Percentiles rank a stretch among this genome's conserved stretches.
phyloP scores from a whole-genome alignment of 2,329 filamentous ascomycete species.

The Sordariomycetes sp. region DNA sequence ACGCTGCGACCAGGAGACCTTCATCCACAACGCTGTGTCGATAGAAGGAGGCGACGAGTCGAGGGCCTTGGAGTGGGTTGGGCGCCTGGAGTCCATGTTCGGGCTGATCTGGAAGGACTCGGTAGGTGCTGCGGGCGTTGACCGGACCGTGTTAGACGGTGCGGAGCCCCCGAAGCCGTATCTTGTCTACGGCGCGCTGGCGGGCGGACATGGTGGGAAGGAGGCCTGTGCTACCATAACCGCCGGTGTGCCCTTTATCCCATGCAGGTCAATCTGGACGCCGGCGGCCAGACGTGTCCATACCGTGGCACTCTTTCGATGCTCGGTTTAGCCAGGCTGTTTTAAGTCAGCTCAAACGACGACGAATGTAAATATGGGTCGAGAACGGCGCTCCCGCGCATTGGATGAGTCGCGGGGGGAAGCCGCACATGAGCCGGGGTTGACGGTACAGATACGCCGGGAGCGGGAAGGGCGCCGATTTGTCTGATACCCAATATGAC shows the following conservation, averaged over 20 bases:
- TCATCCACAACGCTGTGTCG: conserved; percentile 17
- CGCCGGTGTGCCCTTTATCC: not conserved
- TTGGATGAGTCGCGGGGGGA: too few species aligned
- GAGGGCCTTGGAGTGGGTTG: not conserved
- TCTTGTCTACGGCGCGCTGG: conserved; percentile 2
- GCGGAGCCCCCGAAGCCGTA: not conserved
- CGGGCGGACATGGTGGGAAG: not conserved
- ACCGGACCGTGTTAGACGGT: not conserved
- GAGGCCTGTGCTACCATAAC: too few species aligned
- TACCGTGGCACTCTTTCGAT: conserved; percentile 6
- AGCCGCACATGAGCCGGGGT: too few species aligned
- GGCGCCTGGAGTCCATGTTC: conserved; percentile 1
- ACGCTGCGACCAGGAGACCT: conserved; percentile 7
- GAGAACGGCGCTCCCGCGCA: too few species aligned
- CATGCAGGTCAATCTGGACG: conserved; percentile 4
- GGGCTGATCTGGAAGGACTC: not conserved
- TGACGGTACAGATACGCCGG: not conserved
- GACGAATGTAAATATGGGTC: too few species aligned
- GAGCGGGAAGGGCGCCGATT: not conserved
- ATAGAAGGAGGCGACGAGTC: conserved; percentile 1
- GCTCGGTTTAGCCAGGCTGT: not conserved
- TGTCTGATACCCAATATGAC: not conserved
- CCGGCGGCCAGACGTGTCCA: not conserved
- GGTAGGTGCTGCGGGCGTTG: not conserved
- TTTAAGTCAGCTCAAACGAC: not conserved